Evolutionary conservation across 495 filamentous ascomycete genomes (phyloP).

Genomic region (Aspergillus kassunensis): DNA sequence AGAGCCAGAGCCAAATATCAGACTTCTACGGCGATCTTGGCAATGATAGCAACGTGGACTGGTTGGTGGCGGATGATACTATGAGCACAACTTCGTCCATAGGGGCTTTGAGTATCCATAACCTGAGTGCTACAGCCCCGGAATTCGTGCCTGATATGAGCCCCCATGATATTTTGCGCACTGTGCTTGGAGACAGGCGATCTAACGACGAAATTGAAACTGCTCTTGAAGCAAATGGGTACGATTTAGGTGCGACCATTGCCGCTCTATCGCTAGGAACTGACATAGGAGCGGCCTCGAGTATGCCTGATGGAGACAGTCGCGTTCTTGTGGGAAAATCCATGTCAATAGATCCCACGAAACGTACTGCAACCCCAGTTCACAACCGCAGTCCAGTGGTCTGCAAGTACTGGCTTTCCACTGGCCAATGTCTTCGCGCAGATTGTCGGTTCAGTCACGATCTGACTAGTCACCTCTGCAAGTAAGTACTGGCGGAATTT

Average conservation of each 20-base stretch:
- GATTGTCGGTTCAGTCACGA: constrained; percentile 98
- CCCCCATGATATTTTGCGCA: constrained; percentile 95
- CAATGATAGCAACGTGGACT: constrained; percentile 85
- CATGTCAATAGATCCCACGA: constrained; percentile 66
- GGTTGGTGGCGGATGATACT: constrained; percentile 90
- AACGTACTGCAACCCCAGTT: constrained; percentile 68
- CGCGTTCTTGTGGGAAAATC: constrained; percentile 85
- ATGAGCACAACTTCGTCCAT: constrained; percentile 72
- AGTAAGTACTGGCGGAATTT: constrained; percentile 57
- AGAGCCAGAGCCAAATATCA: constrained; percentile 67
- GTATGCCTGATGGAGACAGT: constrained; percentile 33
- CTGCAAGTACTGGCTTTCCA: constrained; percentile 94
- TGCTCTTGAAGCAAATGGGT: constrained; percentile 82
- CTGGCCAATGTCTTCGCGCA: constrained; percentile 85
- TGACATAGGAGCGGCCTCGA: constrained; percentile 28
- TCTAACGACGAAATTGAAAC: constrained; percentile 91
- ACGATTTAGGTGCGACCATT: constrained; percentile 89
- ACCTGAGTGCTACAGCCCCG: constrained; percentile 73
- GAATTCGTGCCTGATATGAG: constrained; percentile 91
- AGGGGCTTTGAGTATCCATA: constrained; percentile 52
- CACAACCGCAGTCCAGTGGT: constrained; percentile 76
- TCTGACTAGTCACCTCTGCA: constrained; percentile 93
- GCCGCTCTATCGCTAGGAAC: constrained; percentile 71
- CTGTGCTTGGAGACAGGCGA: constrained; percentile 83
- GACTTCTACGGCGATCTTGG: constrained; percentile 91